Evolutionary conservation across 2,329 filamentous ascomycete species (phyloP).

Genomic region (Scytalidium sp.): DNA sequence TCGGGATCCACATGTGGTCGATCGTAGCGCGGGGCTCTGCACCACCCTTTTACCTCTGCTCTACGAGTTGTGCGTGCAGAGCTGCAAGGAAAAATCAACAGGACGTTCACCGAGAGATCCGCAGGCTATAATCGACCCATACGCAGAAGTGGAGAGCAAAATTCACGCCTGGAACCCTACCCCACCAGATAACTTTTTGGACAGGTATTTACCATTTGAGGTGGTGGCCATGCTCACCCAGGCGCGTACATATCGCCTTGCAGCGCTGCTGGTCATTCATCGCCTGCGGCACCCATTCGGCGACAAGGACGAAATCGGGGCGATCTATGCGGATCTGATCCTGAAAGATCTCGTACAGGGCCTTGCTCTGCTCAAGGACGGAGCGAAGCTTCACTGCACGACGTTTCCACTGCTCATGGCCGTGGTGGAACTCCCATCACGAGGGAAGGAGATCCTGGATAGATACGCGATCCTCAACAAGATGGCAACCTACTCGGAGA

Average conservation of each 20-base stretch:
- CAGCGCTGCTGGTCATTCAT: constrained; percentile 27
- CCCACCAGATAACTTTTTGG: constrained; percentile 7
- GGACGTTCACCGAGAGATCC: neutral
- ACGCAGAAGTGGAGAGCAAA: neutral
- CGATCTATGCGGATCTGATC: neutral
- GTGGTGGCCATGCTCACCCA: constrained; percentile 27
- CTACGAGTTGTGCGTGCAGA: constrained; percentile 28
- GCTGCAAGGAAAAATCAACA: constrained; percentile 16
- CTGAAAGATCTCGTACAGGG: neutral
- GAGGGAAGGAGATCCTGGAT: neutral
- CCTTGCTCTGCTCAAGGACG: neutral
- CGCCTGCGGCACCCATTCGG: constrained; percentile 29
- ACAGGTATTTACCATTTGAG: constrained; percentile 21
- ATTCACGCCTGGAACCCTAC: neutral
- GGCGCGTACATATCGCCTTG: constrained; percentile 27
- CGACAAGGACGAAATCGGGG: constrained; percentile 17
- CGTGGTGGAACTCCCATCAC: neutral
- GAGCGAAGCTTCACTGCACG: neutral
- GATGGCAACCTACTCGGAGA: neutral
- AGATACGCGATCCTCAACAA: neutral
- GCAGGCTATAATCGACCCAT: neutral
- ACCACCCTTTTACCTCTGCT: constrained; percentile 28
- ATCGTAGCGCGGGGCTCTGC: constrained; percentile 27
- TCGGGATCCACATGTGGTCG: constrained; percentile 20
- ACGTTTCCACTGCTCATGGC: neutral